Evolutionary conservation across 352 stramenopile genomes (phyloP), one percentile per base, ranked within the genome.

Genomic region (Phytophthora constricta): DNA sequence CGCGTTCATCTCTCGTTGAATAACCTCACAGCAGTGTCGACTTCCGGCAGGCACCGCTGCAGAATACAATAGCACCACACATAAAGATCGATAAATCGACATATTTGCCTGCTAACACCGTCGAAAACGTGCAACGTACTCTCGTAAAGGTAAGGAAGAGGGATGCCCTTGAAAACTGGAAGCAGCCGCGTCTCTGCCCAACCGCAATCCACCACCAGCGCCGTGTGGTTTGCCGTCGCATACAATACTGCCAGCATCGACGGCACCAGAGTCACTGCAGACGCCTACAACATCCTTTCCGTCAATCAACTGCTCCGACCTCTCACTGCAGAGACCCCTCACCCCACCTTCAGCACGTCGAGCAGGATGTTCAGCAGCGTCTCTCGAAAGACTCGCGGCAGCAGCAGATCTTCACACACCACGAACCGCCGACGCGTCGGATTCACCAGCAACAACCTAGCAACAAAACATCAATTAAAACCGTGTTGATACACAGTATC

Each of bases 81-180:
- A 47, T 9, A 5, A 23, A 10, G 7, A 17, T 47, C n/a, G 19
- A 23, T 23, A 42, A 17, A 4, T 42, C 34, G n/a, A n/a, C 41
- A 23, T 47, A 50, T 20, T n/a, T 0, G 13, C 8, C 37, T 23
- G 23, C 56, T 42, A 42, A 17, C 46, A 33, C 14, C n/a, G 1
- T 19, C 5, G 19, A 46, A 19, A 31, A 28, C 23, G n/a, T 13
- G 4, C 23, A 1, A 65, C 78, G 22, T 59, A 93, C 85, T 87
- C 14, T 74, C 74, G 58, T 94, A 95, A 37, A 82, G 71, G 31
- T 91, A 74, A 20, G 80, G 79, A 49, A 96, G 58, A 34, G 88
- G 85, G 31, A 93, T 87, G n/a, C 86, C 86, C 58, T 96, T 93
- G 57, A 86, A 95, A 13, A 96, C 77, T 16, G 88, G 88, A 10